A percentile compares a stretch with the other conserved stretches of the same genome.
phyloP scores from a whole-genome alignment of 2,329 filamentous ascomycete genomes.

The Ascochyta fabae region DNA sequence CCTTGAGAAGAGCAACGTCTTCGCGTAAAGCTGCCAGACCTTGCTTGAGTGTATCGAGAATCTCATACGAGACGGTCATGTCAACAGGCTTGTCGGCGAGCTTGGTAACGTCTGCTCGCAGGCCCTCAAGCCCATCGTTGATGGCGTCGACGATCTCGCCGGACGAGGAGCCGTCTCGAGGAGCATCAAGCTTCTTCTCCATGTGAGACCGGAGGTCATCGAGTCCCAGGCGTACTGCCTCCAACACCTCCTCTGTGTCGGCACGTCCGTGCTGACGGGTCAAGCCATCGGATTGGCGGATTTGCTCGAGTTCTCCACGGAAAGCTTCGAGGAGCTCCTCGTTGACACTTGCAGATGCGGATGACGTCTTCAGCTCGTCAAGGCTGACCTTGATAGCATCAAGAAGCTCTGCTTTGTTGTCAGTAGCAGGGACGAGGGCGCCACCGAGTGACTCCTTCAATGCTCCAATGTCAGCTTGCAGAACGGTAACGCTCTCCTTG shows the following conservation, averaged over 20 bases:
- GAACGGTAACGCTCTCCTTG: constrained; percentile 50
- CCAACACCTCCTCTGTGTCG: constrained; percentile 57
- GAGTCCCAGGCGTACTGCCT: constrained; percentile 57
- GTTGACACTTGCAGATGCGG: constrained; percentile 45
- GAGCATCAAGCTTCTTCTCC: constrained; percentile 61
- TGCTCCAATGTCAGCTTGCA: constrained; percentile 53
- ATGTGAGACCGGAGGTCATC: constrained; percentile 58
- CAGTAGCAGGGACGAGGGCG: constrained; percentile 49
- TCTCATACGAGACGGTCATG: constrained; percentile 85
- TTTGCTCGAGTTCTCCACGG: constrained; percentile 57
- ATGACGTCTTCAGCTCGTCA: constrained; percentile 46
- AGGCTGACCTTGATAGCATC: constrained; percentile 47
- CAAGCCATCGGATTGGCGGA: constrained; percentile 52
- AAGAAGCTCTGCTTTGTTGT: constrained; percentile 52
- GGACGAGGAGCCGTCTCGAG: constrained; percentile 60
- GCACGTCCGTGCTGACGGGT: constrained; percentile 50
- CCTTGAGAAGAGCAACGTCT: constrained; percentile 79
- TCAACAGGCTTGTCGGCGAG: constrained; percentile 80
- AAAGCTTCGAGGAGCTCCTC: constrained; percentile 61
- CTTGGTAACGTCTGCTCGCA: constrained; percentile 77
- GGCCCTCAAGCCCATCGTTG: constrained; percentile 73
- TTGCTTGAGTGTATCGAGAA: constrained; percentile 84
- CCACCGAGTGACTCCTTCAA: constrained; percentile 53
- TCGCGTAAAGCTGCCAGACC: constrained; percentile 76
- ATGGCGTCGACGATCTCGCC: constrained; percentile 67